Evolutionary conservation across 768 basidiomycete species (phyloP), one percentile per base, ranked within the genome.

Genomic region (Daedaleopsis sinensis): DNA sequence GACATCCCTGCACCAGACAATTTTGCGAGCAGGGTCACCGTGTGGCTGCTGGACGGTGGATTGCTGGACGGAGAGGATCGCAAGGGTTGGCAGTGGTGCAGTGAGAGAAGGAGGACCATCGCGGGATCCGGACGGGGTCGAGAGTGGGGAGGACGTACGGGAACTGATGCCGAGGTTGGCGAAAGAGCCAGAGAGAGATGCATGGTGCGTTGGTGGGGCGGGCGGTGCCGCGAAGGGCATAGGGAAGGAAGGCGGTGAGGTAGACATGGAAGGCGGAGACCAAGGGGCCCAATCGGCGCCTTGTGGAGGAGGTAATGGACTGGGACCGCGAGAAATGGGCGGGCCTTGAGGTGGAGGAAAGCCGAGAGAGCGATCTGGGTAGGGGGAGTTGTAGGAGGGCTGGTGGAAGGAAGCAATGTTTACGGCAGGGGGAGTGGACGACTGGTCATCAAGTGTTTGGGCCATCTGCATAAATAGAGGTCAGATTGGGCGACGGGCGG

Each of bases 1-100:
- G 58, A 96, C 90, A 64, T 96, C 93, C 52, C 91, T 81, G 16
- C 85, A 84, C 94, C 94, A 98, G 27, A 82, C 78, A 6, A 96
- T 73, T 67, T 87, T 86, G 46, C 86, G 79, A 0, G 76, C 70
- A 2, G 89, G 88, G 66, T 87, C 85, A 59, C 83, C 82, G 42
- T 69, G 69, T 1, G 87, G 82, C 1, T 79, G 74, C 55, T 88
- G 86, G 23, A 90, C 75, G 13, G 82, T 72, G 4, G 77, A 72
- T 0, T 84, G 69, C 1, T 83, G 84, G 0, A 81, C 77, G 5
- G 81, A 70, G 24, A 94, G 84, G 0, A 82, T 79, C 18, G 84
- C 69, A 44, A 90, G 72, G n/a, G 83, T 80, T 0, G 93, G 91
- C 0, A 93, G 77, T 5, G 89, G 82, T 0, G 85, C 85, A 0